Evolutionary conservation across 106 monocot species (phyloP).

Genomic region (Platanthera guangdongensis): DNA sequence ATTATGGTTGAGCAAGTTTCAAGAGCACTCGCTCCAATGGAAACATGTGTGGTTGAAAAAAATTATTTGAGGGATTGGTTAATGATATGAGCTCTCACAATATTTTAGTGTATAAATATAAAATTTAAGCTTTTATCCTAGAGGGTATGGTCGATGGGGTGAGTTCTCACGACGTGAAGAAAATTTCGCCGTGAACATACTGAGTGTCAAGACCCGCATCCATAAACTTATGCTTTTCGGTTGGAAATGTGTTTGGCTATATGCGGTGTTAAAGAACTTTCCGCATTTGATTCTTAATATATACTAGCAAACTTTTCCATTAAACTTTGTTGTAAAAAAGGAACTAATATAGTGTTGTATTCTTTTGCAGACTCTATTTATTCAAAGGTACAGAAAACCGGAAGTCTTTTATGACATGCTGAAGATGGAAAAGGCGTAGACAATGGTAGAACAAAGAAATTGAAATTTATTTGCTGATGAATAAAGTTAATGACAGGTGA

Average conservation of each 20-base stretch:
- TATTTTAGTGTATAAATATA: too few relatives aligned
- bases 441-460: neutral
- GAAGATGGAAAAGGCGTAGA: constrained; percentile 21
- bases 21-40: too few relatives aligned
- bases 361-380: constrained; percentile 38
- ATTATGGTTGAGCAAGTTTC: too few relatives aligned
- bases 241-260: neutral
- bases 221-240: neutral
- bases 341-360: neutral
- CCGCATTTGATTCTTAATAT: too few relatives aligned
- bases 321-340: neutral
- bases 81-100: too few relatives aligned
- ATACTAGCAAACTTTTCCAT: neutral
- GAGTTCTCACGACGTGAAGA: neutral
- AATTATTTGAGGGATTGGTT: too few relatives aligned
- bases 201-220: neutral
- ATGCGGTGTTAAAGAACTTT: neutral
- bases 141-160: too few relatives aligned
- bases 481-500: too few relatives aligned
- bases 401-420: constrained; percentile 73
- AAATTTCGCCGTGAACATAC: neutral
- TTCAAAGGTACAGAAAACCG: constrained; percentile 54
- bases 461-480: neutral
- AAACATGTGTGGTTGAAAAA: too few relatives aligned
- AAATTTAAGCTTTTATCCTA: too few relatives aligned